phyloP scores from a whole-genome alignment of 306 rosid species.

The Quercus mongolica region DNA sequence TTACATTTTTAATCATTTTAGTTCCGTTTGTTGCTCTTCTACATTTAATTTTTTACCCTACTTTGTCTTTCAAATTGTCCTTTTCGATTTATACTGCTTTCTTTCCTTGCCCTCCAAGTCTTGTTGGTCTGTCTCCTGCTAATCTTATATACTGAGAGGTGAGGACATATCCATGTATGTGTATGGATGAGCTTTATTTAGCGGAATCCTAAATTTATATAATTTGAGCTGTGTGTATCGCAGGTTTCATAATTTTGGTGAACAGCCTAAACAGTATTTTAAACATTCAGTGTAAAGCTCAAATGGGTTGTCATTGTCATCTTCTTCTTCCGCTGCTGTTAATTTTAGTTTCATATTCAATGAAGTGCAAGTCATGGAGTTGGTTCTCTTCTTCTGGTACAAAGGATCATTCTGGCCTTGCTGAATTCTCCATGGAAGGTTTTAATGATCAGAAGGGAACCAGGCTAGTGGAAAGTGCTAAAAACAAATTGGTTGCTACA shows the following conservation, averaged over 20 bases:
- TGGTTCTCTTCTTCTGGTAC: conserved; percentile 51
- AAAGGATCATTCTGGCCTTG: conserved; percentile 8
- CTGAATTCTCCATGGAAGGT: conserved; percentile 60
- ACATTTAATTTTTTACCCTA: neutral
- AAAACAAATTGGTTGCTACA: conserved; percentile 42
- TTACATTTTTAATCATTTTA: neutral
- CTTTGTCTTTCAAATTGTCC: neutral
- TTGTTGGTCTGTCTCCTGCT: neutral
- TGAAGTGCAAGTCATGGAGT: conserved; percentile 51
- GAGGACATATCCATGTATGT: neutral
- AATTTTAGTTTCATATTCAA: conserved; percentile 18
- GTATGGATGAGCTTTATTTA: neutral
- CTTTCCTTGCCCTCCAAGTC: conserved; percentile 41
- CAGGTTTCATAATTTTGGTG: conserved; percentile 15
- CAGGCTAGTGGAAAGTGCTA: conserved; percentile 48
- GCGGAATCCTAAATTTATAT: neutral
- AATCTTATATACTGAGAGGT: too few relatives aligned
- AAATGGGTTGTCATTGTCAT: conserved; percentile 27
- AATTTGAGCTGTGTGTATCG: neutral
- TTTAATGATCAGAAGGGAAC: conserved; percentile 51
- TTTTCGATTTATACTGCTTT: neutral
- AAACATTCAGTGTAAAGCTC: neutral
- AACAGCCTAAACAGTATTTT: neutral
- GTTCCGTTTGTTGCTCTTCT: neutral
- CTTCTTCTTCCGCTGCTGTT: conserved; percentile 25